Evolutionary conservation across 495 filamentous ascomycete species (phyloP), one percentile per base, ranked within the genome.

Genomic region (Terfezia boudieri): DNA sequence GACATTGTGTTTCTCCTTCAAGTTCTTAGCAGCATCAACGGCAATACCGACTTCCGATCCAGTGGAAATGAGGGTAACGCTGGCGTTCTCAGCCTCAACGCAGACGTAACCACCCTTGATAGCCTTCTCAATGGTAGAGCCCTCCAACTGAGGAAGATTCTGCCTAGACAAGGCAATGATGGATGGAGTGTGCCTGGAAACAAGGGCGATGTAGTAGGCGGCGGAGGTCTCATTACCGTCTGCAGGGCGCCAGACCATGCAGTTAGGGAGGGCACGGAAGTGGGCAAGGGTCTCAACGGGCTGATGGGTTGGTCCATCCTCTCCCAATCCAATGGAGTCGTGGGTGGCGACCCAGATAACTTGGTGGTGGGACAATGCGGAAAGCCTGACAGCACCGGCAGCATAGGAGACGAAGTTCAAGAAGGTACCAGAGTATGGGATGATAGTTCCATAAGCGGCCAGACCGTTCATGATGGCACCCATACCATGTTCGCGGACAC

Each of bases 331-430:
- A 66, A 99, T 96, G 58, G 88, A 94, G 76, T 99, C 90, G 78
- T 99, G 90, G 61, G 90, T 99, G 57, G 92, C 90, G 66, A 99
- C 76, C 77, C 90, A 92, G 74, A 99, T 89, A 67, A 78, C 77
- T 60, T 89, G 88, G 67, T 86, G 78, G 69, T 86, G 89, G 36
- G 87, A 92, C 56, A 99, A 76, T 36, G 92, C 78, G 50, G 87
- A 93, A 26, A 99, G 79, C 69, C 90, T 88, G 63, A 96, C 82
- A 66, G 92, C 80, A 69, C 90, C 90, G 59, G 90, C 85, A 58
- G 86, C 89, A 68, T 99, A 99, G 22, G 90, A 99, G 58, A 99
- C 88, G 73, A 99, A 99, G 83, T 99, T 99, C 58, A 99, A 74
- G 82, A 99, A 99, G 63, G 89, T 95, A 69, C 90, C 90, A 53